Evolutionary conservation across 768 basidiomycete species (phyloP).

Genomic region (Boletus insuetus): DNA sequence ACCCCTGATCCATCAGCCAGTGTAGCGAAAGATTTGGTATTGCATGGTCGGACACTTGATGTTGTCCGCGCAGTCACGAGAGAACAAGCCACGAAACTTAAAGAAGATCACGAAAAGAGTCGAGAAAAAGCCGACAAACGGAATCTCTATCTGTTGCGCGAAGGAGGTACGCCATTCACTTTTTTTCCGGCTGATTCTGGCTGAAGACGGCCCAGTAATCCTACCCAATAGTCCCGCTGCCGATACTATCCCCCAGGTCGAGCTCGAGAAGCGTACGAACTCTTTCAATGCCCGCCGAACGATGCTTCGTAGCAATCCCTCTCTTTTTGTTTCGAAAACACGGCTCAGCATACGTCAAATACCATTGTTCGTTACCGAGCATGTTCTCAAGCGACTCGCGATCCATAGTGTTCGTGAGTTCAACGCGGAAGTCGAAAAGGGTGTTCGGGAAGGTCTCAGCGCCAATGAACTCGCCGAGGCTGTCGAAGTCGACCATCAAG

Average conservation of each 20-base stretch:
- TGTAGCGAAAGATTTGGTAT: conserved; percentile 75
- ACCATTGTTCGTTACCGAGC: conserved; percentile 87
- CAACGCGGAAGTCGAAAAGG: conserved; percentile 69
- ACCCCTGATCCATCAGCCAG: conserved; percentile 91
- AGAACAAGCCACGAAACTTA: conserved; percentile 83
- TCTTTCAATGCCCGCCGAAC: conserved; percentile 85
- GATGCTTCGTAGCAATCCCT: conserved; percentile 87
- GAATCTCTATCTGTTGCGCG: conserved; percentile 91
- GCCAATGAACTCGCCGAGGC: conserved; percentile 67
- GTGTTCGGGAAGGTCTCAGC: conserved; percentile 56
- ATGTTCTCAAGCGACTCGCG: conserved; percentile 83
- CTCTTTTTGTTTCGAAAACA: conserved; percentile 90
- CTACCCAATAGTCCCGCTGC: conserved; percentile 86
- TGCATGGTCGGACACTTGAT: conserved; percentile 92
- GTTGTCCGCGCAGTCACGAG: conserved; percentile 88
- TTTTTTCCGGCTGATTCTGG: neutral
- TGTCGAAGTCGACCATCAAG: conserved; percentile 26
- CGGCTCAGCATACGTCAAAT: conserved; percentile 93
- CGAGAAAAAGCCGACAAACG: conserved; percentile 92
- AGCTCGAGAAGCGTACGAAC: conserved; percentile 80
- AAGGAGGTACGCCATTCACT: conserved; percentile 67
- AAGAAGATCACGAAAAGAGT: conserved; percentile 81
- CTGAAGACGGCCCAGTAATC: conserved; percentile 58
- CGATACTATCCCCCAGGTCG: conserved; percentile 60
- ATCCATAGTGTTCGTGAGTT: conserved; percentile 79